A percentile compares a stretch with the other conserved stretches of the same genome.
Evolutionary conservation across 345 rosid genomes (phyloP).

Genomic region (Salix caprea): DNA sequence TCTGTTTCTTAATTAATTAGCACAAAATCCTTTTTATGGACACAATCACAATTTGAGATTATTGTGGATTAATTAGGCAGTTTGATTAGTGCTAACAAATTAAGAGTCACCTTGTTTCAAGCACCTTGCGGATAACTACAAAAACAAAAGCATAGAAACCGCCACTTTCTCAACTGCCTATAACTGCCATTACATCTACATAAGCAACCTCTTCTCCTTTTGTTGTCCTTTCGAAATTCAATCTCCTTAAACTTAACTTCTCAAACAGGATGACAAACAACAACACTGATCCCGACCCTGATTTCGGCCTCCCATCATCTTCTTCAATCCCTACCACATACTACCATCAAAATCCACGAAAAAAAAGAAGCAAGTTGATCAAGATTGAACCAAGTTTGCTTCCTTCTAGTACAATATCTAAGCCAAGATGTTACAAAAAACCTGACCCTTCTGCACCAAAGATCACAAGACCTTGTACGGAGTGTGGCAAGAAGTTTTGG

Average conservation of each 20-base stretch:
- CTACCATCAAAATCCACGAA: slow-evolving; percentile 35
- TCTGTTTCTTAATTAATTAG: neutral
- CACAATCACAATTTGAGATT: neutral
- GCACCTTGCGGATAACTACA: neutral
- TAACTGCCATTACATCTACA: slow-evolving; percentile 11
- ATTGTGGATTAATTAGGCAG: neutral
- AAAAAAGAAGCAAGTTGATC: slow-evolving; percentile 36
- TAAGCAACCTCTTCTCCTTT: neutral
- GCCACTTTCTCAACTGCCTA: neutral
- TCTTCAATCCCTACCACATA: slow-evolving; percentile 19
- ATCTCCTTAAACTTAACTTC: neutral
- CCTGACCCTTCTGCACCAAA: slow-evolving; percentile 73
- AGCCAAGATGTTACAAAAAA: slow-evolving; percentile 46
- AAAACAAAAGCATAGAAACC: neutral
- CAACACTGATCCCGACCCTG: slow-evolving; percentile 1
- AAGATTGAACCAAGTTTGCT: slow-evolving; percentile 11
- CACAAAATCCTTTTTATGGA: neutral
- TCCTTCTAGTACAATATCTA: slow-evolving; percentile 15
- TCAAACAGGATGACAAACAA: slow-evolving; percentile 6
- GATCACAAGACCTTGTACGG: slow-evolving; percentile 74
- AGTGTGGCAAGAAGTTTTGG: slow-evolving; percentile 89
- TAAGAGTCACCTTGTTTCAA: neutral
- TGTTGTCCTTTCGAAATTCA: neutral
- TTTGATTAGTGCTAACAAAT: neutral
- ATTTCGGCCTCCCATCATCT: slow-evolving; percentile 23